phyloP scores from a whole-genome alignment of 805 yeast species.

The Wickerhamiella brachini region DNA sequence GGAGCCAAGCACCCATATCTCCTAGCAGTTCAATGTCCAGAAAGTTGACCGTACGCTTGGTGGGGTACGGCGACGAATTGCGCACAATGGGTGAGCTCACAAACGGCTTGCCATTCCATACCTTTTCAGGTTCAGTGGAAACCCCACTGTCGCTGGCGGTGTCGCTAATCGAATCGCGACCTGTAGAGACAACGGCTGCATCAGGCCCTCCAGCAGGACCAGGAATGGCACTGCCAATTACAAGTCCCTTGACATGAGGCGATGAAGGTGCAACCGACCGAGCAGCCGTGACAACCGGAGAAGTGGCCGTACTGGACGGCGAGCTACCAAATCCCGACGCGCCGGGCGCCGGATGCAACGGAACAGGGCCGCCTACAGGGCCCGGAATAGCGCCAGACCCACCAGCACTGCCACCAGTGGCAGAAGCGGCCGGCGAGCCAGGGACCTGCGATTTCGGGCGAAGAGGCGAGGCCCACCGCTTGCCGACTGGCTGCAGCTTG shows the following conservation, averaged over 20 bases:
- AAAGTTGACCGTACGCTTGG: slow-evolving; percentile 9
- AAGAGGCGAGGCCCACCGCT: slow-evolving; percentile 1
- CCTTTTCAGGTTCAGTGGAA: not conserved
- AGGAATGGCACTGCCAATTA: not conserved
- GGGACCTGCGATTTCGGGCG: not conserved
- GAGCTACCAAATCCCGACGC: not conserved
- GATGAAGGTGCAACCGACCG: not conserved
- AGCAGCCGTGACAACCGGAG: not conserved
- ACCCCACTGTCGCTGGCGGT: not conserved
- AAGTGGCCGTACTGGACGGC: not conserved
- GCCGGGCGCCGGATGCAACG: not conserved
- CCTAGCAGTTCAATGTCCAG: slow-evolving; percentile 29
- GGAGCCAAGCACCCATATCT: slow-evolving; percentile 87
- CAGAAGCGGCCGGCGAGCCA: not conserved
- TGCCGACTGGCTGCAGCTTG: slow-evolving; percentile 1
- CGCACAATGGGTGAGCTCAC: not conserved
- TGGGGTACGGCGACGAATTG: not conserved
- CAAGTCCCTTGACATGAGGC: not conserved
- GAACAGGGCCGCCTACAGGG: not conserved
- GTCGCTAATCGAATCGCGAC: not conserved
- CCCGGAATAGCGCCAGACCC: not conserved
- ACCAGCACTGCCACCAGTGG: not conserved
- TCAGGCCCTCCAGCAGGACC: not conserved
- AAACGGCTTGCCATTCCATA: slow-evolving; percentile 2
- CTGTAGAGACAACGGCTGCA: not conserved